A percentile compares a stretch with the other conserved stretches of the same genome.
These are phyloP conservation scores for Tetrapisispora namnaoensis DNA, from an alignment of 805 yeast species.

Conservation along the genomic window DNA sequence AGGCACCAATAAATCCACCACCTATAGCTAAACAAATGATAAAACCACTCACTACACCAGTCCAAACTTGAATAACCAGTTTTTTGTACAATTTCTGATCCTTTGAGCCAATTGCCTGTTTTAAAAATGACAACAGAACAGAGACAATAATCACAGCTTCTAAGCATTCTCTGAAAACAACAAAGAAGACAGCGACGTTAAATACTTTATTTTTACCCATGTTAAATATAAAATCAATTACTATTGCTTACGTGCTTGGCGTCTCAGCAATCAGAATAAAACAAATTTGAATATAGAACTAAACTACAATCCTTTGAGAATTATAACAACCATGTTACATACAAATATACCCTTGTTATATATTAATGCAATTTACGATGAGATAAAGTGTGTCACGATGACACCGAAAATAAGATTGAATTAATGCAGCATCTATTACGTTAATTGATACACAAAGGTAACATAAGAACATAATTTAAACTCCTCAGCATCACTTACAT, in stretches of 20 bases:
- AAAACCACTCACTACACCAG: conserved; percentile 67
- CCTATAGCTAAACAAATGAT: conserved; percentile 76
- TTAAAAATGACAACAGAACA: conserved; percentile 81
- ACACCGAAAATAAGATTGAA: too few species aligned
- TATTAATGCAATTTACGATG: too few species aligned
- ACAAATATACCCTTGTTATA: too few species aligned
- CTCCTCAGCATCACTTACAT: too few species aligned
- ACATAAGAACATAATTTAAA: too few species aligned
- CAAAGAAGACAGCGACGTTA: conserved; percentile 60
- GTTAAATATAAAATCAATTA: neutral
- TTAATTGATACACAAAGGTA: too few species aligned
- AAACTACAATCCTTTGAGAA: too few species aligned
- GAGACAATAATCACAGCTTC: conserved; percentile 91
- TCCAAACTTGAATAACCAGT: conserved; percentile 76
- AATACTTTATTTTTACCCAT: conserved; percentile 30
- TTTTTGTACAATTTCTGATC: conserved; percentile 48
- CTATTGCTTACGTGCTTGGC: neutral
- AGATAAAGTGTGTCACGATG: too few species aligned
- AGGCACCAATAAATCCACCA: conserved; percentile 89
- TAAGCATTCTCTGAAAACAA: conserved; percentile 85
- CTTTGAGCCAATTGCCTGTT: conserved; percentile 64
- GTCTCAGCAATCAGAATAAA: too few species aligned
- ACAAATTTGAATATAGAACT: too few species aligned
- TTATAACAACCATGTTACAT: too few species aligned
- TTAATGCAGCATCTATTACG: too few species aligned